Evolutionary conservation across 2,329 filamentous ascomycete species (phyloP), one percentile per base, ranked within the genome.

Genomic region (Penicillium sp.): DNA sequence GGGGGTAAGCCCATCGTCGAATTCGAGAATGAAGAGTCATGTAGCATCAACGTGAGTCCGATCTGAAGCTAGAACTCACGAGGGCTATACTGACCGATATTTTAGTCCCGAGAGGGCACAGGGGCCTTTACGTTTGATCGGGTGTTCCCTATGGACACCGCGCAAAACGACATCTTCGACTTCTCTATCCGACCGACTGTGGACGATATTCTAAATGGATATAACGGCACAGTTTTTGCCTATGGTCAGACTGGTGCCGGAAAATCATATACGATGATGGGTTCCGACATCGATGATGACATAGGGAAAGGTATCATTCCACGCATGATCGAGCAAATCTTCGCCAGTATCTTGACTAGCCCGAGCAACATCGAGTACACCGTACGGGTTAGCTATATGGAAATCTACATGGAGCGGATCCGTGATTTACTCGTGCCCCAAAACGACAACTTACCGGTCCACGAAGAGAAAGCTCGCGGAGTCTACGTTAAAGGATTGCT

Each of bases 201-300:
- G 67, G 93, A 97, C 80, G 94, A 97, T 75, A 97, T 99, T 67
- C 84, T 99, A 65, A 96, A 97, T 78, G 94, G 94, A 65, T 99
- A 99, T 85, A 99, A 99, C 80, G 94, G 93, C 73, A 97, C 93
- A 15, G 93, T 99, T 67, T 97, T 99, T 71, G 94, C 94, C 62
- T 99, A 99, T 75, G 94, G 94, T 65, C 94, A 97, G 82, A 99
- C 94, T 0, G 94, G 94, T 76, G 93, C 93, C 13, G 94, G 94
- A 82, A 99, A 99, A 82, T 97, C 94, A 23, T 97, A 96, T 75
- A 97, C 94, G 53, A 99, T 99, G 94, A 96, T 95, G 91, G 91
- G 90, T 60, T 89, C 89, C 50, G 93, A 93, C 76, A 97, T 99
- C 78, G 91, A 95, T 71, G 91, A 97, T 76, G 87, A 90, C 3